A percentile compares a stretch with the other conserved stretches of the same genome.
Evolutionary conservation across 2,329 filamentous ascomycete genomes (phyloP).

Genomic region (Colletotrichum orchidophilum): DNA sequence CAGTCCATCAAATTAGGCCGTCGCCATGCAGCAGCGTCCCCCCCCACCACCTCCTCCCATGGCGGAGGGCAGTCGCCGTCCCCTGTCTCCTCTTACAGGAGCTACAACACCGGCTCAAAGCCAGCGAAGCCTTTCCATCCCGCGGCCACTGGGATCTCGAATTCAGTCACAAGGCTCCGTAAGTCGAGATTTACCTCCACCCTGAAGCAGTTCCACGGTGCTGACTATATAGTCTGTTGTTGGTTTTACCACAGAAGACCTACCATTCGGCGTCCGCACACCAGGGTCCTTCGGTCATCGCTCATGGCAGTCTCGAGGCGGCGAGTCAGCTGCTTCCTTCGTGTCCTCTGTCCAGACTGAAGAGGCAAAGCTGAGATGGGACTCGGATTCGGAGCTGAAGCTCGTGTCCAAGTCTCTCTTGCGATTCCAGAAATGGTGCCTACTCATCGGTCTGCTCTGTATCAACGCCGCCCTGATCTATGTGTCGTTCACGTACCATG

Average conservation of each 20-base stretch:
- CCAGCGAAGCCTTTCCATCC: slow-evolving; percentile 33
- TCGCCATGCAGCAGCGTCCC: not conserved
- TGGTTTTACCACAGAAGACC: slow-evolving; percentile 39
- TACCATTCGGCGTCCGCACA: slow-evolving; percentile 43
- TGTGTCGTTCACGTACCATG: slow-evolving; percentile 47
- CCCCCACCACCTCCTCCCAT: slow-evolving; percentile 10
- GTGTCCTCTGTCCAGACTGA: slow-evolving; percentile 48
- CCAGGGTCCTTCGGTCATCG: slow-evolving; percentile 42
- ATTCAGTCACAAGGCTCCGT: slow-evolving; percentile 27
- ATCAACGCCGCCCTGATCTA: slow-evolving; percentile 50
- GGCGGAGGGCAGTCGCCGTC: slow-evolving; percentile 15
- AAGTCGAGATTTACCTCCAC: not conserved
- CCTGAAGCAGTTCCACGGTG: not conserved
- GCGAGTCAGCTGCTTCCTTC: slow-evolving; percentile 47
- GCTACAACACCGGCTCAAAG: slow-evolving; percentile 19
- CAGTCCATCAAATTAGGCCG: not conserved
- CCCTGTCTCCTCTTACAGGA: slow-evolving; percentile 7
- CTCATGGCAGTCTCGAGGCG: slow-evolving; percentile 45
- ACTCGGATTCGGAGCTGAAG: slow-evolving; percentile 50
- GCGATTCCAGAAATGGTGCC: slow-evolving; percentile 49
- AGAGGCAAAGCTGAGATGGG: slow-evolving; percentile 51
- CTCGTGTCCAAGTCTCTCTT: slow-evolving; percentile 49
- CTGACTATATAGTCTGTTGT: slow-evolving; percentile 43
- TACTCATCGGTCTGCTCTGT: slow-evolving; percentile 46
- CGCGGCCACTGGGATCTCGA: slow-evolving; percentile 7